Evolutionary conservation across 352 stramenopile genomes (phyloP), one percentile per base, ranked within the genome.

Genomic region (Paralagenidium karlingii): DNA sequence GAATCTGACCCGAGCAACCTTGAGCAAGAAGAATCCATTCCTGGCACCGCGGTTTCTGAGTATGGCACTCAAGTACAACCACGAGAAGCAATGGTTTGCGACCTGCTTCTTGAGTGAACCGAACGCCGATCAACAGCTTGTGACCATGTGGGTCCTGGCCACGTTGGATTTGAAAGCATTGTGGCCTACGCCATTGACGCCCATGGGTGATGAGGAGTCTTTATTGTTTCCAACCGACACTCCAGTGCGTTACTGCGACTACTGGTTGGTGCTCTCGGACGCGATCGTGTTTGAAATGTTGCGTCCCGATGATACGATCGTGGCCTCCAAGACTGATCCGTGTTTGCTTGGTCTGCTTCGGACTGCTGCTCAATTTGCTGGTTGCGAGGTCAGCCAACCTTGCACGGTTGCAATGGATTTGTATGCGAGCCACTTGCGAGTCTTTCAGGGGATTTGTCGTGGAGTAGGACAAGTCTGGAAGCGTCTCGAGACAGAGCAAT

Each of bases 191-290:
- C 33, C 24, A 10, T 48, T 36, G 3, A 48, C 34, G 8, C 27
- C 54, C 1, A 24, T 42, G 20, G 4, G 29, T 3, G 40, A 13
- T 15, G 18, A 12, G n/a, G 48, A 43, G 9, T 34, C 53, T 12
- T 33, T 31, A 3, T 43, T 44, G n/a, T 73, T 66, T 13, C 44
- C 30, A 1, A 39, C 78, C 24, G 32, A 15, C 24, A 51, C 16
- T 22, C 30, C 47, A 43, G 43, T 58, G 24, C 46, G 49, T 24
- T 66, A 83, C 43, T 69, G 68, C 13, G 68, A 70, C 36, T 87
- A 71, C 32, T 89, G 76, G 76, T 22, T 80, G 5, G 57, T 68
- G 44, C 42, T 90, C 10, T 82, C 73, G 0, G 76, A 90, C 55
- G 63, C 51, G 9, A 64, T 87, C 28, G 56, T 81, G 16, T 67